Percentiles rank a stretch among this genome's conserved stretches.
These are phyloP conservation scores for Neoboletus subvelutipes DNA, from an alignment of 768 basidiomycete genomes.

Conservation along the genomic window DNA sequence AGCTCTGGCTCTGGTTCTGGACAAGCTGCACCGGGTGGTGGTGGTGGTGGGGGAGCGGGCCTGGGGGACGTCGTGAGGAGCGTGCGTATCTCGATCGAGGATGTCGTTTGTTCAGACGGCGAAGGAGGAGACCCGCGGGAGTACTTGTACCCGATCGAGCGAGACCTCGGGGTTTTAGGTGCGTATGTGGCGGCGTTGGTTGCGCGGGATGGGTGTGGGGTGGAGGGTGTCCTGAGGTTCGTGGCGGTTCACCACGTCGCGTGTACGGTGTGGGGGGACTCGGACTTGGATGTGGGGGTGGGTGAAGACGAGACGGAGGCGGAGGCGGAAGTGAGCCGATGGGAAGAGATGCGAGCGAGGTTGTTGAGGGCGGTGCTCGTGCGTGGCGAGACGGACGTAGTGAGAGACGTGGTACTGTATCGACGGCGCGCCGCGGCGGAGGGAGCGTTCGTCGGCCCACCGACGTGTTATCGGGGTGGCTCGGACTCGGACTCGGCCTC, in stretches of 20 bases:
- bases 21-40: not conserved
- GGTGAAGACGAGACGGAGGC: not conserved
- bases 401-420: conserved; percentile 60
- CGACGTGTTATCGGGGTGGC: conserved; percentile 46
- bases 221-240: conserved; percentile 60
- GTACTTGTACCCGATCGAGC: conserved; percentile 73
- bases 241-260: conserved; percentile 82
- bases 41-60: not conserved
- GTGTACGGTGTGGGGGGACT: conserved; percentile 69
- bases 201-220: conserved; percentile 29
- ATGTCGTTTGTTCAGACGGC: conserved; percentile 40
- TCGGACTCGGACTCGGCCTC: not conserved
- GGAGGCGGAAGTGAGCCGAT: conserved; percentile 32
- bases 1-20: not conserved
- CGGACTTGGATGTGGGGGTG: conserved; percentile 5
- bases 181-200: conserved; percentile 56
- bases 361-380: conserved; percentile 52
- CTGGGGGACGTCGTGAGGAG: conserved; percentile 44
- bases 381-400: conserved; percentile 47
- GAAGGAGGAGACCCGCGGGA: conserved; percentile 43
- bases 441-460: conserved; percentile 43
- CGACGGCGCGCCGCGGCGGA: conserved; percentile 44
- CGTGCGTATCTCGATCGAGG: conserved; percentile 49
- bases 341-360: conserved; percentile 32
- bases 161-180: conserved; percentile 56